Evolutionary conservation across 2,329 filamentous ascomycete species (phyloP).

Genomic region (Teratosphaeriaceae sp.): DNA sequence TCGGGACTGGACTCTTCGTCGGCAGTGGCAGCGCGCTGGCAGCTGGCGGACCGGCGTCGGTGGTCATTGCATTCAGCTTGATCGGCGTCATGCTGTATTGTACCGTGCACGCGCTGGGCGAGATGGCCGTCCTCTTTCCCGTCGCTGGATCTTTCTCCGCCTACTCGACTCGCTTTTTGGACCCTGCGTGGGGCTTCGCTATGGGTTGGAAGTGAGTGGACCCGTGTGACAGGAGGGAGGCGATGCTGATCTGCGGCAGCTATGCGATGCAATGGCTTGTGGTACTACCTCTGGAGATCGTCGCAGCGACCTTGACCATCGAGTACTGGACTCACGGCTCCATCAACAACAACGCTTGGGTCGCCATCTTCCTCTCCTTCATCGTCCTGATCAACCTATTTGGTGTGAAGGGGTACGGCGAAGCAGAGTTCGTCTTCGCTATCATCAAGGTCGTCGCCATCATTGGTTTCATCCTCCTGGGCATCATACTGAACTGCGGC

Average conservation of each 20-base stretch:
- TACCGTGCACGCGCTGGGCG: conserved; percentile 29
- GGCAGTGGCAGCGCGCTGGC: conserved; percentile 27
- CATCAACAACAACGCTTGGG: conserved; percentile 66
- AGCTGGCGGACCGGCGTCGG: conserved; percentile 28
- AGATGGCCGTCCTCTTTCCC: conserved; percentile 30
- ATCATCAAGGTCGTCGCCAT: conserved; percentile 73
- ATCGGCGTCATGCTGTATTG: conserved; percentile 29
- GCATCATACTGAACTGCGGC: conserved; percentile 77
- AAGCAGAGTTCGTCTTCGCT: conserved; percentile 23
- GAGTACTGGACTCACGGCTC: conserved; percentile 19
- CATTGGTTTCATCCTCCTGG: conserved; percentile 82
- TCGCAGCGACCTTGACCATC: conserved; percentile 20
- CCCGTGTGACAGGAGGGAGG: too few relatives aligned
- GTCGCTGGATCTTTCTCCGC: conserved; percentile 31
- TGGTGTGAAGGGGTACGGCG: conserved; percentile 60
- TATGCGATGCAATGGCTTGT: conserved; percentile 18
- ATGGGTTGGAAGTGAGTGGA: conserved; percentile 22
- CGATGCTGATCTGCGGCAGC: too few relatives aligned
- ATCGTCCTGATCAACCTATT: conserved; percentile 47
- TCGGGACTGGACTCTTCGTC: conserved; percentile 31
- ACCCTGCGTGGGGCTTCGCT: conserved; percentile 32
- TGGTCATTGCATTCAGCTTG: conserved; percentile 26
- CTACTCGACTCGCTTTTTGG: conserved; percentile 25
- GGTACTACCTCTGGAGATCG: conserved; percentile 22
- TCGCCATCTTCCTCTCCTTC: conserved; percentile 68